Base-by-base conservation (phyloP, 108 stramenopile species). In the Cyclotella cryptica region DNA sequence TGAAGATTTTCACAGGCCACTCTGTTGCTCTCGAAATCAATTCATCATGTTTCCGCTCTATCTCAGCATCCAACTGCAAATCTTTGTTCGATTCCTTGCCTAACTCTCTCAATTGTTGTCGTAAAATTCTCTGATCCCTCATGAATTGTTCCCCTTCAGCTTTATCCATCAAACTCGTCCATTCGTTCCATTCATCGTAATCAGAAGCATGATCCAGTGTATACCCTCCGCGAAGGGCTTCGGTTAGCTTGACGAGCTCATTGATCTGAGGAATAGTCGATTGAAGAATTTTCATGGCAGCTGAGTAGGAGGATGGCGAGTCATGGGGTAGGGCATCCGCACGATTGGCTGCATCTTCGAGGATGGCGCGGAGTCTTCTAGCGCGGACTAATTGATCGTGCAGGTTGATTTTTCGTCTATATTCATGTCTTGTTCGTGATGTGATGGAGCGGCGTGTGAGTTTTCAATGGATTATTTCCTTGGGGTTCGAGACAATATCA, bases 241-340 rank as follows among this genome's bases (percentile, higher is more conserved):
- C 65, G 29, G 79, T 80, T 15, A 80, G 79, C 11, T 61, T 58
- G 0, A 69, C 74, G 7, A 80, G 51, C 57, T 75, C 59, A 55
- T 80, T 67, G 13, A 80, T 80, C 0, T 80, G 44, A 29, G 68
- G 67, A 15, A 75, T 14, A 12, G 69, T 45, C 29, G 64, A 64
- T 65, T 66, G 41, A 14, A 80, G 52, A n/a, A 80, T 80, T 14
- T 45, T 13, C 66, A 75, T 80, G 13, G 80, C 75, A 44, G 65
- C 35, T 27, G 69, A n/a, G 27, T 75, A 49, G 39, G 80, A 76
- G 44, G 71, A 58, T 42, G 65, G 74, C 17, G 65, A 57, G 26
- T 58, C n/a, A 17, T 53, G 40, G 1, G 78, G 65, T 15, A 72
- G 71, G 18, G 70, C 53, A 27, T 81, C 80, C 13, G 60, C 68